Base-by-base conservation (phyloP, 768 basidiomycete species). In the Naematelia encephala region DNA sequence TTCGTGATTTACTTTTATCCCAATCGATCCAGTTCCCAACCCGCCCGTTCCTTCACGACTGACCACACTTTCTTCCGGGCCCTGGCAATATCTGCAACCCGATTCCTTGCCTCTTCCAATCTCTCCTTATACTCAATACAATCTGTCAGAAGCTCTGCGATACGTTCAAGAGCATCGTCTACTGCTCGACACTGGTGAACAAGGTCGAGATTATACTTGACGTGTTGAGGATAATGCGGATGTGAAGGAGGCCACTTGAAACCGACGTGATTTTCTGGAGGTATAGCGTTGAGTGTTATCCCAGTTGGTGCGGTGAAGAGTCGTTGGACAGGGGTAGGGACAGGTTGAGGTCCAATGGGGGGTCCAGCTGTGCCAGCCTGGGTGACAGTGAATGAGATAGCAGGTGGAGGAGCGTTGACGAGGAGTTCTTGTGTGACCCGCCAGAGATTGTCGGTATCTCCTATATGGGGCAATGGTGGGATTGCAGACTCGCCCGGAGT, bases 81-180 rank as follows among this genome's bases (percentile, higher is more conserved):
- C 26, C 77, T 59, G 4, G 73, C 73, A 1, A 78, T 69, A 54
- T 77, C 73, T 27, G 77, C 76, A 0, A 78, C 62, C 29, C 77
- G 49, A 54, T 73, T 69, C 44, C 76, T 58, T 22, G 75, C 73
- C 59, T 78, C 77, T 54, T 76, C 75, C 42, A 78, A 57, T 14
- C 77, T 57, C 34, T 70, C 68, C 54, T 76, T 75, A 61, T 77
- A 78, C 59, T 78, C 77, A 13, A 68, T 64, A 52, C 75, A 77
- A 56, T 78, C 77, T 22, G 74, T 67, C 43, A 75, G 56, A 39
- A 78, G 62, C 58, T 77, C 76, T 26, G 67, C 61, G 25, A 77
- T 66, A 45, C 72, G 55, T 42, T 77, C 76, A 3, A 77, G 34
- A 12, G 76, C 72, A 43, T 73, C 72, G 51, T 74, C 69, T 8